Evolutionary conservation across 1,284 basidiomycete species (phyloP).

Genomic region (Trichosporon coremiiforme): DNA sequence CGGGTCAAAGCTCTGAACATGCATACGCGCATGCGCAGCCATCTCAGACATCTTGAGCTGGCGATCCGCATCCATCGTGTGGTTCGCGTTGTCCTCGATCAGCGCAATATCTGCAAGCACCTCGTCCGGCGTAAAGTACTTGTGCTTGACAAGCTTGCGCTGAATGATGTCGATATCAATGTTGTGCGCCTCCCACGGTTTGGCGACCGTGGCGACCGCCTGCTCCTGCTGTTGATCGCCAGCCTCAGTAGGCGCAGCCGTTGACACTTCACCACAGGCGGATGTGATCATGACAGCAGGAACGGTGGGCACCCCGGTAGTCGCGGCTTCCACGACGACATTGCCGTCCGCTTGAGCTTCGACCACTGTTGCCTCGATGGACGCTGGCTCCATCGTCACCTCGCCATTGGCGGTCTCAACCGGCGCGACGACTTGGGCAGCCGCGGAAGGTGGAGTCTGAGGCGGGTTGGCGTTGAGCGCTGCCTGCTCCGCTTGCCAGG

Average conservation of each 20-base stretch:
- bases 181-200: constrained; percentile 62
- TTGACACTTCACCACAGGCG: neutral
- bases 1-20: constrained; percentile 81
- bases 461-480: constrained; percentile 22
- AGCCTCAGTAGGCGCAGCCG: neutral
- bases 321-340: constrained; percentile 13
- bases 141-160: constrained; percentile 77
- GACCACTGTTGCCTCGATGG: neutral
- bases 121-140: constrained; percentile 82
- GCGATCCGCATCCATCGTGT: constrained; percentile 71
- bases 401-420: constrained; percentile 7
- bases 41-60: constrained; percentile 83
- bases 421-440: neutral
- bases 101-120: constrained; percentile 86
- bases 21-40: constrained; percentile 81
- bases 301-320: neutral
- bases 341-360: neutral
- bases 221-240: constrained; percentile 11
- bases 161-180: constrained; percentile 93
- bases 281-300: neutral
- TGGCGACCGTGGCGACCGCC: neutral
- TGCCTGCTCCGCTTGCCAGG: constrained; percentile 34
- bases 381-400: neutral
- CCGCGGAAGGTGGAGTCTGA: neutral
- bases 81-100: constrained; percentile 84